Base-by-base conservation (phyloP, 108 stramenopile species). In the Cyclotella distinguenda region DNA sequence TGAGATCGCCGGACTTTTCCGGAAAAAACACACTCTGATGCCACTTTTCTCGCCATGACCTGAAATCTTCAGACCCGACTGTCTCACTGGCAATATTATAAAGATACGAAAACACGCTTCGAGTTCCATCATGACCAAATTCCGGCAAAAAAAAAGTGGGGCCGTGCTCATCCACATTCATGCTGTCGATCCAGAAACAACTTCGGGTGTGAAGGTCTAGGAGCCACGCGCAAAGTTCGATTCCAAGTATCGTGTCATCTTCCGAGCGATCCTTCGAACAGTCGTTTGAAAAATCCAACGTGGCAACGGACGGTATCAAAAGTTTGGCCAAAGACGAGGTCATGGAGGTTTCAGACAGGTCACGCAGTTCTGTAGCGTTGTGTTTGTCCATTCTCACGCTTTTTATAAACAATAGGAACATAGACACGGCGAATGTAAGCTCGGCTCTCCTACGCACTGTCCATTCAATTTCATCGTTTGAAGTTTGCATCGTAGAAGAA, bases 191-290 rank as follows among this genome's bases (percentile, higher is more conserved):
- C 77, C 77, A 78, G 58, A 78, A 78, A 48, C 77, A 68, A 32
- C 65, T 53, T 33, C 77, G 71, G 46, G 77, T 67, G 44, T 78
- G 77, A 8, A 73, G 55, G 39, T 78, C 77, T 22, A 78, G 66
- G 19, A 78, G 57, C 77, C 77, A 78, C 4, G 66, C 71, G 42
- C 77, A 73, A 28, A 78, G 47, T 51, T 76, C 62, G 12, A 76
- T 55, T 0, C 74, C 67, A 13, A 49, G 59, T 21, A 59, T 35
- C 43, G 35, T 51, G 34, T 38, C 22, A 38, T 30, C 3, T 22
- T 19, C 21, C 51, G 31, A 25, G 38, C 33, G 6, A 32, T 28
- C 27, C 58, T 25, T 25, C 25, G 25, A 30, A 22, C 23, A n/a
- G 40, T 70, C 43, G 40, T 25, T 44, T 0, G 30, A 28, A 18